Evolutionary conservation across 1,284 basidiomycete genomes (phyloP).

Genomic region (Ceratobasidium sp.): DNA sequence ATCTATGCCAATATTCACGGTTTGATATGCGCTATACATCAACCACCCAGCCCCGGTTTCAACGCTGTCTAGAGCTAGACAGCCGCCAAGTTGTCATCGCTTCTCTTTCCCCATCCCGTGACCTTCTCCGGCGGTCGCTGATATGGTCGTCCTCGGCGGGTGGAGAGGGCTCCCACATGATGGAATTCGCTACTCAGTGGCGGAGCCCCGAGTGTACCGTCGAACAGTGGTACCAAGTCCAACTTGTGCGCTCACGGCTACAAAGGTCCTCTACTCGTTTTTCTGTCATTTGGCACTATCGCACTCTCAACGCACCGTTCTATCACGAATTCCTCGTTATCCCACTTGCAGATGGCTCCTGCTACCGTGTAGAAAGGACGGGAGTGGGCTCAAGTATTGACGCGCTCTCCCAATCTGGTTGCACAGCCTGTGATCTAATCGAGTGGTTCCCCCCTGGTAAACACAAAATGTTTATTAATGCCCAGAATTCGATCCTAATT

Average conservation of each 20-base stretch:
- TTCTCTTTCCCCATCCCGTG: not conserved
- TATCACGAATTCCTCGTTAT: slow-evolving; percentile 33
- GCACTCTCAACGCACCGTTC: slow-evolving; percentile 21
- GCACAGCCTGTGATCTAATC: not conserved
- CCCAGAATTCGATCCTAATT: not conserved
- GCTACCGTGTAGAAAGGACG: slow-evolving; percentile 2
- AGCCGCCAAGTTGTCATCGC: not conserved
- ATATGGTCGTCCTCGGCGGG: not conserved
- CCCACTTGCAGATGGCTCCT: not conserved
- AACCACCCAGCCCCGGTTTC: no score
- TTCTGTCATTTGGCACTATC: not conserved
- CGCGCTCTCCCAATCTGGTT: not conserved
- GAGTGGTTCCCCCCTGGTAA: slow-evolving; percentile 15
- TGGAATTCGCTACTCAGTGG: slow-evolving; percentile 11
- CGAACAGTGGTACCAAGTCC: slow-evolving; percentile 13
- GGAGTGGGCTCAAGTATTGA: slow-evolving; percentile 3
- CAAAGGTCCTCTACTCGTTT: not conserved
- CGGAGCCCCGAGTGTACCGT: slow-evolving; percentile 6
- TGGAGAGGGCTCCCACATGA: not conserved
- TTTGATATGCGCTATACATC: no score
- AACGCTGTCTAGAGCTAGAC: no score
- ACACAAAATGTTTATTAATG: not conserved
- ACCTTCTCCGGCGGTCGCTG: not conserved
- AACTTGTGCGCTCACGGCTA: not conserved
- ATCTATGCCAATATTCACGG: no score